Evolutionary conservation across 306 rosid species (phyloP).

Genomic region (Rubus idaeus): DNA sequence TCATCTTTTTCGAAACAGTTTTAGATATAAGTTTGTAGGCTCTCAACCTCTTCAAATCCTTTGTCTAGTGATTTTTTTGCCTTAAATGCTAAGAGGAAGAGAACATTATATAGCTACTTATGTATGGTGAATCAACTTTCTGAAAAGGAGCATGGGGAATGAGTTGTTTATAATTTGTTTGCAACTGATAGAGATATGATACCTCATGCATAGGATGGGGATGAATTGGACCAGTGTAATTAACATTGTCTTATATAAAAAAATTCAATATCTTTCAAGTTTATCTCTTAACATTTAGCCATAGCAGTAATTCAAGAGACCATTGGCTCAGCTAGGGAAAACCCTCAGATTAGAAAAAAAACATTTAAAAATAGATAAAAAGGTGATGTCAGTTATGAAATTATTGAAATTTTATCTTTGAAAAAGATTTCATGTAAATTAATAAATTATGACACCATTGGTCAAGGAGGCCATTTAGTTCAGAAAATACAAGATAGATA

Average conservation of each 20-base stretch:
- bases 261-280: background rate
- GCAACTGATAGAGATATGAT: conserved; percentile 8
- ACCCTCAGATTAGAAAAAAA: too few relatives aligned
- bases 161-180: background rate
- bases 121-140: conserved; percentile 1
- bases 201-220: background rate
- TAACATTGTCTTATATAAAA: background rate
- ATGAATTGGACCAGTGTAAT: background rate
- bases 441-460: background rate
- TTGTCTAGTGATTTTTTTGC: background rate
- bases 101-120: background rate
- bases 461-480: background rate
- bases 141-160: background rate
- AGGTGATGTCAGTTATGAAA: background rate
- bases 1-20: background rate
- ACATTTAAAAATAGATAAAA: background rate
- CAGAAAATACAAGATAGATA: background rate
- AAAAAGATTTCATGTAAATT: background rate
- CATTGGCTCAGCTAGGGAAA: background rate
- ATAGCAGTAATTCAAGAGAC: background rate
- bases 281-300: background rate
- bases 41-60: background rate
- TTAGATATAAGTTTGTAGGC: background rate
- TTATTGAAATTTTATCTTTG: background rate
- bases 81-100: too few relatives aligned